Evolutionary conservation across 495 filamentous ascomycete genomes (phyloP).

Genomic region (Thermochaetoides thermophila): DNA sequence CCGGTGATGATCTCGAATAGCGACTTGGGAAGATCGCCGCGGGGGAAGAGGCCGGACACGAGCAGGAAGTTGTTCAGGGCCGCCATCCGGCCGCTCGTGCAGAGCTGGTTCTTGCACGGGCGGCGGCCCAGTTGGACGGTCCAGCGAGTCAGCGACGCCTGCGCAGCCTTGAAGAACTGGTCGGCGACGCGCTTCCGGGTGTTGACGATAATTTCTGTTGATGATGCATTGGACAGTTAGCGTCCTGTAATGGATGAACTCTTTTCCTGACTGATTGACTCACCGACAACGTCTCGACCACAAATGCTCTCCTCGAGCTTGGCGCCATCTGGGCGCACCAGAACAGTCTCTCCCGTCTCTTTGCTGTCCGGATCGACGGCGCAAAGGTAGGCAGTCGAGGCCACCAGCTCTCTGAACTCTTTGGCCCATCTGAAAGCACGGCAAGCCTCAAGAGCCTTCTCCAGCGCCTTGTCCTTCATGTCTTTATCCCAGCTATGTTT

Average conservation of each 20-base stretch:
- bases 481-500: too few relatives aligned
- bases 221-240: background rate
- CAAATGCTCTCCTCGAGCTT: background rate
- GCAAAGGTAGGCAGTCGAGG: too few relatives aligned
- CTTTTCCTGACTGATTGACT: background rate
- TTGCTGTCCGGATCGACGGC: too few relatives aligned
- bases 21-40: background rate
- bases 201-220: conserved; percentile 2
- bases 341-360: background rate
- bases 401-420: too few relatives aligned
- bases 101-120: background rate
- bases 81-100: conserved; percentile 2
- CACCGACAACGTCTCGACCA: background rate
- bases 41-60: background rate
- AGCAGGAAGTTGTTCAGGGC: conserved; percentile 1
- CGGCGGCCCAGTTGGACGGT: background rate
- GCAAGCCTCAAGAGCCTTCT: too few relatives aligned
- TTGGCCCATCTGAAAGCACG: too few relatives aligned
- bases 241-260: background rate
- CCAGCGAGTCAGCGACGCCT: background rate
- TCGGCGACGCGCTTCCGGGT: background rate
- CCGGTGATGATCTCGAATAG: conserved; percentile 1
- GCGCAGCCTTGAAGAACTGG: background rate
- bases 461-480: too few relatives aligned
- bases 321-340: conserved; percentile 4